These are phyloP conservation scores for Geotrichum carabidarum DNA, from an alignment of 1,139 yeast genomes.

Conservation along the genomic window DNA sequence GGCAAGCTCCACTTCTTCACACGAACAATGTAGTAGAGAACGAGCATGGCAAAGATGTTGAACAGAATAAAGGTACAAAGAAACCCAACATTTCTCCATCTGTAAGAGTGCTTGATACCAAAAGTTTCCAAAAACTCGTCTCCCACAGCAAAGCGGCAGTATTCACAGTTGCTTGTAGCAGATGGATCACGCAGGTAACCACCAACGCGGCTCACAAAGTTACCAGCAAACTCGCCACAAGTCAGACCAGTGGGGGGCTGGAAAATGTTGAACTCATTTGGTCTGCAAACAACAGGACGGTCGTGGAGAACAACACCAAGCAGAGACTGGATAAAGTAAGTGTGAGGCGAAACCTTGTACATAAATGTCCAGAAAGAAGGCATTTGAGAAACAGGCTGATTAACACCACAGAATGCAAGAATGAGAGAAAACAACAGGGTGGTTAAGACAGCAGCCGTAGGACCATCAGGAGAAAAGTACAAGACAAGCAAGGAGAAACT, in stretches of 20 bases:
- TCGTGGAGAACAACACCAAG: conserved; percentile 49
- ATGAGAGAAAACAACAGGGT: conserved; percentile 51
- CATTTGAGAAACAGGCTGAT: conserved; percentile 52
- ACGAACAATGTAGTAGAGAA: conserved; percentile 35
- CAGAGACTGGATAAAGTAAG: conserved; percentile 57
- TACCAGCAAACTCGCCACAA: conserved; percentile 48
- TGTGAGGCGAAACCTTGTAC: conserved; percentile 64
- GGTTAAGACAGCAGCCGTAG: conserved; percentile 55
- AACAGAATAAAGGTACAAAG: conserved; percentile 46
- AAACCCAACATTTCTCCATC: conserved; percentile 58
- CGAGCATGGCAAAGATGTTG: conserved; percentile 44
- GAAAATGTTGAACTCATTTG: conserved; percentile 48
- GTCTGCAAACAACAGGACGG: conserved; percentile 49
- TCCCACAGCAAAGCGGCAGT: conserved; percentile 51
- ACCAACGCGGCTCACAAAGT: conserved; percentile 36
- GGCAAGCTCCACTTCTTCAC: conserved; percentile 43
- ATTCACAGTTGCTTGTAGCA: conserved; percentile 51
- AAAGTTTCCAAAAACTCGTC: conserved; percentile 48
- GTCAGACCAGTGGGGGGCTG: conserved; percentile 56
- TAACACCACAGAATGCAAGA: conserved; percentile 56
- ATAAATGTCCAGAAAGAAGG: conserved; percentile 63
- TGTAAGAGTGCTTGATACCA: conserved; percentile 43
- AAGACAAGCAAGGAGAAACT: conserved; percentile 52
- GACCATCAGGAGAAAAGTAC: conserved; percentile 57
- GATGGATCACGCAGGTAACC: conserved; percentile 55